Base-by-base conservation (phyloP, 179 eudicot species). In the Spergularia azorica region DNA sequence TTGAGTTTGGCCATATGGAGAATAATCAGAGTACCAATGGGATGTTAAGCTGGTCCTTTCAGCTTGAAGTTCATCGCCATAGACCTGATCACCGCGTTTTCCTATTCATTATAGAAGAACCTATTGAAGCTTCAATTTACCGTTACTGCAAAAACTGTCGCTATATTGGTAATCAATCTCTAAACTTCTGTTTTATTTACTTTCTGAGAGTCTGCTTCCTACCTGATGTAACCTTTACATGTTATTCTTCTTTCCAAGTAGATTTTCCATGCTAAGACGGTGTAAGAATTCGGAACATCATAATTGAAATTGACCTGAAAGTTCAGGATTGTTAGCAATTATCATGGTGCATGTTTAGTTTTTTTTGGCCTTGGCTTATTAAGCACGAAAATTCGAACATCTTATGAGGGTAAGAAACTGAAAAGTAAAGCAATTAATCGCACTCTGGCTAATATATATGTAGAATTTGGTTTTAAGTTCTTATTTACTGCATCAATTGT, bases 101-200 rank as follows among this genome's bases (percentile, higher is more conserved):
- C 76, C 73, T 95, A 26, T 85, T 91, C 76, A 82, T 95, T 11
- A 87, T 95, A 9, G 91, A 95, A 71, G 99, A 93, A 77, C 91
- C 90, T 0, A 67, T 91, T 62, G 97, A 95, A 83, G 75, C 77
- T 20, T 89, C 90, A 0, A 73, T 86, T n/a, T 67, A 87, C 57
- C 89, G 84, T n/a, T 87, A 86, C 21, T 95, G 98, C 85, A 88
- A 79, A 62, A 86, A 91, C 39, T 95, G 99, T 80, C 95, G 88
- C 74, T 88, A 87, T 77, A 86, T 88, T 75, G 99, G 98, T 95
- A 88, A 57, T 50, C 14, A 4, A 15, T 15, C 43, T 59, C 9
- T 64, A 21, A 62, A 20, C 46, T 63, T 41, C 41, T 21, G 11
- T 13, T 63, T 26, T 16, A 66, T 8, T 16, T 66, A 39, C 6